phyloP scores from a whole-genome alignment of 2,329 filamentous ascomycete species.

The Xylariaceae sp. region DNA sequence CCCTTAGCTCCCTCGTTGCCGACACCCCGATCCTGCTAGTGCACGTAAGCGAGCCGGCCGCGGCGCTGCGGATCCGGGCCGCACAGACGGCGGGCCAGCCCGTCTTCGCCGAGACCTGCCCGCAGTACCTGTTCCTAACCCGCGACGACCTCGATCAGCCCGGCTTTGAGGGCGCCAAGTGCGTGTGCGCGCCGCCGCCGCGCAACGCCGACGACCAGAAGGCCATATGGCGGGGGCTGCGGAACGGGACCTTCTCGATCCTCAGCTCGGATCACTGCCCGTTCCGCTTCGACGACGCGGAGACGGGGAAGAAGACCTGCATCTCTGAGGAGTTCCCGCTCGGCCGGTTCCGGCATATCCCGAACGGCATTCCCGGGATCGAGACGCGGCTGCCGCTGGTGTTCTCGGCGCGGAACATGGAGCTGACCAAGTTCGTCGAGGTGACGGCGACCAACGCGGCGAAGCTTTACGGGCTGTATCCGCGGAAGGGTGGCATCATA shows the following conservation, averaged over 20 bases:
- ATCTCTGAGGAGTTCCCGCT: conserved; percentile 42
- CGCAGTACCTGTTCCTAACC: conserved; percentile 53
- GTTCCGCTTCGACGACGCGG: conserved; percentile 45
- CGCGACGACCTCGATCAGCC: conserved; percentile 46
- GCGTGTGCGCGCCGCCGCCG: conserved; percentile 51
- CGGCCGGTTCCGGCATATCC: conserved; percentile 51
- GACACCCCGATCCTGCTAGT: conserved; percentile 51
- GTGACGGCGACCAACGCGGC: conserved; percentile 52
- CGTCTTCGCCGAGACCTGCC: conserved; percentile 52
- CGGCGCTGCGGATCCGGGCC: conserved; percentile 43
- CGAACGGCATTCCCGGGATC: conserved; percentile 55
- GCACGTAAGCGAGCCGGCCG: conserved; percentile 47
- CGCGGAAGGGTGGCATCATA: conserved; percentile 46
- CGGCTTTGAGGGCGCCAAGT: conserved; percentile 53
- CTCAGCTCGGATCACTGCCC: conserved; percentile 45
- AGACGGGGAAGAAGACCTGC: conserved; percentile 45
- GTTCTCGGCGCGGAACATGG: conserved; percentile 39
- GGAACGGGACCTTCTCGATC: conserved; percentile 50
- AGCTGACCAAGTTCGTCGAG: conserved; percentile 49
- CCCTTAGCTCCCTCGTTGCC: conserved; percentile 44
- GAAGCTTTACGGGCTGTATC: conserved; percentile 54
- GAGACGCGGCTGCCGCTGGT: conserved; percentile 52
- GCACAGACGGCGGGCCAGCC: conserved; percentile 47
- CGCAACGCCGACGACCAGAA: conserved; percentile 45
- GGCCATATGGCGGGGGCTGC: conserved; percentile 47